Evolutionary conservation across 495 filamentous ascomycete species (phyloP), one percentile per base, ranked within the genome.

Genomic region (Hypomontagnella submonticulosa): DNA sequence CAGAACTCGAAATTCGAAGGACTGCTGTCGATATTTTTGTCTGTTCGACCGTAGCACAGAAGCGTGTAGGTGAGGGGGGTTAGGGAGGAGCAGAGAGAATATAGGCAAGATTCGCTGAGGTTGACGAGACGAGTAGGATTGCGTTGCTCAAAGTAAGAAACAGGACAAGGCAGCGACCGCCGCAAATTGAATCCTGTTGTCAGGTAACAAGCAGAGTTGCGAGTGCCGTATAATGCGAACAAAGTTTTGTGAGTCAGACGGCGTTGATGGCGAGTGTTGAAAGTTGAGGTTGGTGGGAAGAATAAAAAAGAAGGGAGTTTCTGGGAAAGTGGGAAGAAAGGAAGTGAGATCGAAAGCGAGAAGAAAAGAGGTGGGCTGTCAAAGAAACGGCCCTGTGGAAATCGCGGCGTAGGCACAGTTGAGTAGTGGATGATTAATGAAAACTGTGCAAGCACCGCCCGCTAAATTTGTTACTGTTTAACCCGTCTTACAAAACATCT

Each of bases 361-460:
- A 41, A 56, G 34, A 58, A 62, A 63, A 52, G 58, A 67, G 58
- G 58, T 53, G 65, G 65, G 65, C 57, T 53, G 47, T 67, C 47
- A 61, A 62, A 62, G 57, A 67, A 67, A 57, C 46, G 44, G 37
- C 20, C 19, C 47, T 50, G 20, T 30, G 50, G 41, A 65, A 65
- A 44, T 59, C 54, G 48, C 62, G 42, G 55, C 50, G 51, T 57
- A 15, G 52, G 37, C n/a, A 20, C 2, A 20, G 34, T 27, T 19
- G 32, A 41, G 32, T 48, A 38, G 46, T 53, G 52, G 27, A 53
- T 50, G 27, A 64, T 15, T 42, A 50, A 38, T 44, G 37, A 67
- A 67, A 65, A 53, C 4, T 57, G 53, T 64, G 61, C 53, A 65
- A 43, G 50, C 20, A 48, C 30, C 11, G 19, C 47, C 51, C 44